Evolutionary conservation across 495 filamentous ascomycete species (phyloP).

Genomic region (Xylaria castorea): DNA sequence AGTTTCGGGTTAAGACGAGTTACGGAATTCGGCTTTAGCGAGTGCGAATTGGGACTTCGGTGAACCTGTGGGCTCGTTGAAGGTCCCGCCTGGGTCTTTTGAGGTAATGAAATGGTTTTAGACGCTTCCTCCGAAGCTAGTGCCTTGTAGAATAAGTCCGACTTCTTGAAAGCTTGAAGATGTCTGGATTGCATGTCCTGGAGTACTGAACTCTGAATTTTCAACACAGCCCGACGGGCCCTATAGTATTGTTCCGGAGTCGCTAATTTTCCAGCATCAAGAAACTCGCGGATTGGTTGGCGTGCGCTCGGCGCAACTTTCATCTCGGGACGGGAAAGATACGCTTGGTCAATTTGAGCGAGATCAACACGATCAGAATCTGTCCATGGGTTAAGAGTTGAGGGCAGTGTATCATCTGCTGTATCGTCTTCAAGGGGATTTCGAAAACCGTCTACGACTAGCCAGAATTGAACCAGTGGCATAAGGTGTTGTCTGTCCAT

Average conservation of each 20-base stretch:
- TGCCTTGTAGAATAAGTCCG: constrained; percentile 94
- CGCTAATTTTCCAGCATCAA: constrained; percentile 76
- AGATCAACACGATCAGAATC: constrained; percentile 86
- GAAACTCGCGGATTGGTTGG: constrained; percentile 73
- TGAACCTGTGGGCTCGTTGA: constrained; percentile 39
- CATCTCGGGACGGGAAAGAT: constrained; percentile 81
- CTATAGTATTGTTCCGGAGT: constrained; percentile 80
- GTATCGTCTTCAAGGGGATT: constrained; percentile 92
- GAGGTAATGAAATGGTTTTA: constrained; percentile 42
- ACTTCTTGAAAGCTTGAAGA: constrained; percentile 86
- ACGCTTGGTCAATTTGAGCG: constrained; percentile 86
- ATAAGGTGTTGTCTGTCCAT: constrained; percentile 93
- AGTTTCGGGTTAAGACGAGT: constrained; percentile 48
- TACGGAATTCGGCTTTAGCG: constrained; percentile 48
- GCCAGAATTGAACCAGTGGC: constrained; percentile 95
- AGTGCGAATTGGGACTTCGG: constrained; percentile 44
- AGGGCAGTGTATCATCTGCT: constrained; percentile 66
- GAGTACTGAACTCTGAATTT: constrained; percentile 80
- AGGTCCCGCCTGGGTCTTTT: constrained; percentile 33
- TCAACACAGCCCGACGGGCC: constrained; percentile 81
- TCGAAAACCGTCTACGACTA: constrained; percentile 96
- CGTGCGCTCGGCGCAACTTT: constrained; percentile 74
- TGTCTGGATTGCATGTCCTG: constrained; percentile 81
- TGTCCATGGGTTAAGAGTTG: constrained; percentile 74
- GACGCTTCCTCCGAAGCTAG: constrained; percentile 86